Percentiles rank a stretch among this genome's conserved stretches.
These are phyloP conservation scores for Trametes maxima DNA, from an alignment of 768 basidiomycete genomes.

Conservation along the genomic window DNA sequence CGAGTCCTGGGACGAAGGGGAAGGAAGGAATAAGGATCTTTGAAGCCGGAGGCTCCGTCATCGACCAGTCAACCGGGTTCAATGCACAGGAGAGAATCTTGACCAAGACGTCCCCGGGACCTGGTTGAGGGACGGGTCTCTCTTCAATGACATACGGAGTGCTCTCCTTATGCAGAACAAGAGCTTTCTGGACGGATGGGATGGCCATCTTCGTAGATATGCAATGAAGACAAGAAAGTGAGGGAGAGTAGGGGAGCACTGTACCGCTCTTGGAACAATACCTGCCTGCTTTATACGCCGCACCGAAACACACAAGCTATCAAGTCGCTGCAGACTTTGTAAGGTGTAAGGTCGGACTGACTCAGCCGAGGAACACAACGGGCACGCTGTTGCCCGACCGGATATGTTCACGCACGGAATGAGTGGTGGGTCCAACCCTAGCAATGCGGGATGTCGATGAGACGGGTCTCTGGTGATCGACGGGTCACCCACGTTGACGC, in stretches of 20 bases:
- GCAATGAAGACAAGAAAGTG: not conserved
- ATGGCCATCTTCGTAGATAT: slow-evolving; percentile 21
- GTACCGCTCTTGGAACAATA: too few species aligned
- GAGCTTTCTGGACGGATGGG: slow-evolving; percentile 23
- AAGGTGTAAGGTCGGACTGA: too few species aligned
- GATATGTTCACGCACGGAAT: too few species aligned
- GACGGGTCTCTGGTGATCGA: too few species aligned
- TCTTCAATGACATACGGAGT: slow-evolving; percentile 30
- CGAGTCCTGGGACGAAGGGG: slow-evolving; percentile 41
- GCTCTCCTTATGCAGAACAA: slow-evolving; percentile 3
- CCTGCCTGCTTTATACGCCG: too few species aligned
- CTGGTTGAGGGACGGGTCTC: slow-evolving; percentile 41
- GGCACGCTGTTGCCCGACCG: too few species aligned
- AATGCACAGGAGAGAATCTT: slow-evolving; percentile 34
- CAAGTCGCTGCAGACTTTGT: too few species aligned
- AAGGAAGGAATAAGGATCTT: slow-evolving; percentile 35
- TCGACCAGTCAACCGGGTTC: slow-evolving; percentile 39
- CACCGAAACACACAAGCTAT: too few species aligned
- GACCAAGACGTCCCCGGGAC: slow-evolving; percentile 35
- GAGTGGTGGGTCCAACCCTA: too few species aligned
- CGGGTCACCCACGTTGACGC: too few species aligned
- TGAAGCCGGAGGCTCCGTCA: slow-evolving; percentile 35
- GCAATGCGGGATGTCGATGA: too few species aligned
- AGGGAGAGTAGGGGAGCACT: not conserved
- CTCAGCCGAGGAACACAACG: too few species aligned